These are phyloP conservation scores for Scenedesmus sp. DNA, from an alignment of 163 green algal genomes.

Conservation along the genomic window DNA sequence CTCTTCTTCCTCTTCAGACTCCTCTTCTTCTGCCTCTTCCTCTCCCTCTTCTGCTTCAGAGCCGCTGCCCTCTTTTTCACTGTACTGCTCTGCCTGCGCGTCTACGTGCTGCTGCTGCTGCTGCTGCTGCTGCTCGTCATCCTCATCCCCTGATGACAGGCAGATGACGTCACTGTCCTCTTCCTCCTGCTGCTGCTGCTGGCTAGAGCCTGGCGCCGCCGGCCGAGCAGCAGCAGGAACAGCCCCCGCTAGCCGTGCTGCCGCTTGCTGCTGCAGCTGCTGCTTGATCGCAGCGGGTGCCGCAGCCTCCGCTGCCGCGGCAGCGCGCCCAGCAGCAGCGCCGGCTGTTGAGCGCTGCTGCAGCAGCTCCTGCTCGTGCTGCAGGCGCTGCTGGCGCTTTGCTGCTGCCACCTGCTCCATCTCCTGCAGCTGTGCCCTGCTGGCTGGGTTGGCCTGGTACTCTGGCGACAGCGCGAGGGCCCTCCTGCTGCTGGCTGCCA, in stretches of 20 bases:
- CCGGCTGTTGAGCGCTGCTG: not conserved
- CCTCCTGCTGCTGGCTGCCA: not conserved
- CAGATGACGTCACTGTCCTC: slow-evolving; percentile 2
- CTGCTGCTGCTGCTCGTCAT: slow-evolving; percentile 30
- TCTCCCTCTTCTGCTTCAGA: slow-evolving; percentile 15
- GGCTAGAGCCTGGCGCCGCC: not conserved
- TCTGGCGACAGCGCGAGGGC: not conserved
- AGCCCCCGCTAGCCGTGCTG: not conserved
- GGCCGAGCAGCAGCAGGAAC: not conserved
- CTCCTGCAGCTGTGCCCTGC: not conserved
- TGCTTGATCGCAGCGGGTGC: not conserved
- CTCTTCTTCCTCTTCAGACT: slow-evolving; percentile 18
- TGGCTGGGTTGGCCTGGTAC: slow-evolving; percentile 18
- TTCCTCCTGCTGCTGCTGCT: slow-evolving; percentile 10
- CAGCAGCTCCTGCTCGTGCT: slow-evolving; percentile 13
- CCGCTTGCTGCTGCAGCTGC: slow-evolving; percentile 10
- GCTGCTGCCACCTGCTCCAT: not conserved
- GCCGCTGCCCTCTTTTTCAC: not conserved
- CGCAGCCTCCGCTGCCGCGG: not conserved
- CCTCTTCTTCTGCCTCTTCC: slow-evolving; percentile 14
- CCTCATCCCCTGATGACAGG: not conserved
- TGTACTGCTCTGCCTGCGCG: not conserved
- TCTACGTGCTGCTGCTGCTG: slow-evolving; percentile 32
- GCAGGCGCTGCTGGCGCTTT: not conserved
- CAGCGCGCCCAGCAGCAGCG: not conserved